Evolutionary conservation across 2,329 filamentous ascomycete species (phyloP).

Genomic region (Colletotrichum sansevieriae): DNA sequence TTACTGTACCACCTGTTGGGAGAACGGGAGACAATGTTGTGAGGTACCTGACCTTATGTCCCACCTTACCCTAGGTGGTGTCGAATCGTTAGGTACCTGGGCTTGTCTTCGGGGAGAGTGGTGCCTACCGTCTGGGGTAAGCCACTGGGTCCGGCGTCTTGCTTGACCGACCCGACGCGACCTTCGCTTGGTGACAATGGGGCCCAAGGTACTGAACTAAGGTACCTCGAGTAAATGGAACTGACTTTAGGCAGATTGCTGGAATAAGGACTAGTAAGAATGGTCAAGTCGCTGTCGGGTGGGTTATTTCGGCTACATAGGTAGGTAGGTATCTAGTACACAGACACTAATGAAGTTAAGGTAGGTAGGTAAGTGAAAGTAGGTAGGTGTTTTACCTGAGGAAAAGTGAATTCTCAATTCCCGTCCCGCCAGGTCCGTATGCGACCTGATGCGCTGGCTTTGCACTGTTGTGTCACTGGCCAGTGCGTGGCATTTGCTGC

Average conservation of each 20-base stretch:
- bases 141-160: slow-evolving; percentile 28
- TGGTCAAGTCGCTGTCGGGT: no score
- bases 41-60: neutral
- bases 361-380: no score
- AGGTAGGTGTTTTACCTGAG: no score
- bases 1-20: slow-evolving; percentile 35
- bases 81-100: slow-evolving; percentile 23
- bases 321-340: no score
- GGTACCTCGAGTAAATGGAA: no score
- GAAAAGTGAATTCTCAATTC: no score
- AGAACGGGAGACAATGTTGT: slow-evolving; percentile 12
- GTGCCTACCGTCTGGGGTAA: slow-evolving; percentile 37
- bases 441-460: neutral
- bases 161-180: slow-evolving; percentile 31
- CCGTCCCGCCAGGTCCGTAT: no score
- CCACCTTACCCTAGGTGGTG: neutral
- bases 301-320: no score
- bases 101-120: slow-evolving; percentile 22
- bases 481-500: slow-evolving; percentile 6
- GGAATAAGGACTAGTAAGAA: neutral
- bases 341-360: no score
- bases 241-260: neutral
- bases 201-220: no score
- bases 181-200: neutral
- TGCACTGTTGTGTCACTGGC: slow-evolving; percentile 23